Conservation (phyloP, 495 filamentous ascomycete genomes). For the Xylaria intraflava region DNA sequence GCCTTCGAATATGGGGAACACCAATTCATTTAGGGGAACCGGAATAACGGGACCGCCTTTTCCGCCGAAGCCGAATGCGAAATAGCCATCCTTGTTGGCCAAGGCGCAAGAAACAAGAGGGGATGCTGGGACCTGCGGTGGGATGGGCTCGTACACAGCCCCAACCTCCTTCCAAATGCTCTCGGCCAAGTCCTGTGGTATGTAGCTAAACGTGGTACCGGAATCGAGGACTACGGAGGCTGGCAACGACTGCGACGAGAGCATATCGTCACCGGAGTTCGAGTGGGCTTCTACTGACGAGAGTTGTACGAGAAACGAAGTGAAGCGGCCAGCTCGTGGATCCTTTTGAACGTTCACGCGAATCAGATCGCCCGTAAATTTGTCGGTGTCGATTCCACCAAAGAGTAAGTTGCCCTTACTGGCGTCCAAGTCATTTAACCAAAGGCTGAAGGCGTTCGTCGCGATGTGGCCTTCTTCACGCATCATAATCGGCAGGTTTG, state of each 20-base stretch:
- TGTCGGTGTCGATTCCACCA: slow-evolving; percentile 83
- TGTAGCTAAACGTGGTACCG: slow-evolving; percentile 78
- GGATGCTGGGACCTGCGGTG: slow-evolving; percentile 30
- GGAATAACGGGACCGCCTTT: slow-evolving; percentile 56
- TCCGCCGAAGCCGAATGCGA: slow-evolving; percentile 70
- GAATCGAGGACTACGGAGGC: slow-evolving; percentile 78
- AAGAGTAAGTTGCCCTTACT: slow-evolving; percentile 56
- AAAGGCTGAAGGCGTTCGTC: slow-evolving; percentile 80
- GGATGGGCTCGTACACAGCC: slow-evolving; percentile 39
- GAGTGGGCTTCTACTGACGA: slow-evolving; percentile 48
- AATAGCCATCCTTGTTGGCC: slow-evolving; percentile 51
- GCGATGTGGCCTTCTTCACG: slow-evolving; percentile 65
- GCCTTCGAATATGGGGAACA: slow-evolving; percentile 53
- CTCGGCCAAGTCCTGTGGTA: slow-evolving; percentile 63
- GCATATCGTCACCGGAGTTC: slow-evolving; percentile 40
- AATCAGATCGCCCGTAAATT: slow-evolving; percentile 67
- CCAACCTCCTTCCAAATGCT: slow-evolving; percentile 63
- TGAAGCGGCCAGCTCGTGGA: slow-evolving; percentile 37
- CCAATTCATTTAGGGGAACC: slow-evolving; percentile 69
- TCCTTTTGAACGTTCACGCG: slow-evolving; percentile 56
- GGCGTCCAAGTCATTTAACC: slow-evolving; percentile 69
- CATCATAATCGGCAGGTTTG: slow-evolving; percentile 76
- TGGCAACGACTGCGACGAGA: slow-evolving; percentile 48
- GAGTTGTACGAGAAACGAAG: slow-evolving; percentile 68
- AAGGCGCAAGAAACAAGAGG: slow-evolving; percentile 68